Conservation (phyloP, 1,139 yeast genomes). For the Arxiozyma heterogenica region DNA sequence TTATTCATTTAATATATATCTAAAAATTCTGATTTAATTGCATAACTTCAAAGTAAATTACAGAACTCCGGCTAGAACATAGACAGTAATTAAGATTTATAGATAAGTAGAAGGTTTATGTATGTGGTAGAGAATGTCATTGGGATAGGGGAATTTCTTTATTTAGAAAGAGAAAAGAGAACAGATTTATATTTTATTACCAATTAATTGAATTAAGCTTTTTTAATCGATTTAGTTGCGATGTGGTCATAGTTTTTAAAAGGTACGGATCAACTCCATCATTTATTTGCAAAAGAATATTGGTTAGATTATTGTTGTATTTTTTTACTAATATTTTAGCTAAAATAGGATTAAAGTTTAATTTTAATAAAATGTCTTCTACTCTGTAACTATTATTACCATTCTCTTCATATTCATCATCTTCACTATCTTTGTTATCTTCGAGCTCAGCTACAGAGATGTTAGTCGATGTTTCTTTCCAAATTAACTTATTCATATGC, state of each 20-base stretch:
- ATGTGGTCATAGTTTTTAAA: not conserved
- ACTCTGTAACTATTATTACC: not conserved
- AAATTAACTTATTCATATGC: not conserved
- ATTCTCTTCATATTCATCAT: not conserved
- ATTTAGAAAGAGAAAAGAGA: not conserved
- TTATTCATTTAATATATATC: too few relatives aligned
- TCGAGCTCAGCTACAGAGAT: not conserved
- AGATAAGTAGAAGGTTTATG: not conserved
- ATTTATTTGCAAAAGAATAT: slow-evolving; percentile 3
- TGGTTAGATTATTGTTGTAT: slow-evolving; percentile 1
- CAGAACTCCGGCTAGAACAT: not conserved
- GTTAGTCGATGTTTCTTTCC: not conserved
- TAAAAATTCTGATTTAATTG: not conserved
- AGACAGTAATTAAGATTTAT: not conserved
- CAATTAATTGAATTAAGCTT: not conserved
- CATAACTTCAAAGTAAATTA: not conserved
- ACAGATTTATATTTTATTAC: not conserved
- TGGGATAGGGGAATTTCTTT: too few relatives aligned
- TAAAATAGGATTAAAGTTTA: slow-evolving; percentile 6
- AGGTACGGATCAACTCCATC: not conserved
- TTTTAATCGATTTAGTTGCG: slow-evolving; percentile 1
- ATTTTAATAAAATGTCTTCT: not conserved
- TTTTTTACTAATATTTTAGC: slow-evolving; percentile 1
- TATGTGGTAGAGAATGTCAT: not conserved
- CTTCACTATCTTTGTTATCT: not conserved